phyloP scores from a whole-genome alignment of 139 green algal species.

The Closterium sp. region DNA sequence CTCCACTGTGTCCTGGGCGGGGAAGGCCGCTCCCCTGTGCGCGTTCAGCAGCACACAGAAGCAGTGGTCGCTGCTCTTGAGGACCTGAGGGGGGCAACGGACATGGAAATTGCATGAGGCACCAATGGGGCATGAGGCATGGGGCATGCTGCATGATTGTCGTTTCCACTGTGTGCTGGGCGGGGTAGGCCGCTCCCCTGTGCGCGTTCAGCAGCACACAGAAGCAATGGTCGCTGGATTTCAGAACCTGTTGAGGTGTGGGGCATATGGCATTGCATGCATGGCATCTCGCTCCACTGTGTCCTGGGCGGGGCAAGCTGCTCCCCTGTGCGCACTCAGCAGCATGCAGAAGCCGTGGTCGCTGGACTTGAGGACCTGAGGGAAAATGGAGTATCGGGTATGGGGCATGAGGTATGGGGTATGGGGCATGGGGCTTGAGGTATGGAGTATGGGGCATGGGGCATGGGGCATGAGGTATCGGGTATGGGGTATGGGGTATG shows the following conservation, averaged over 20 bases:
- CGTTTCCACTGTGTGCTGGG: too few relatives aligned
- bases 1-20: slow-evolving; percentile 8
- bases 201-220: slow-evolving; percentile 64
- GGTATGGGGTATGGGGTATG: not conserved
- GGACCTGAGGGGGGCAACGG: too few relatives aligned
- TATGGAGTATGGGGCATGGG: not conserved
- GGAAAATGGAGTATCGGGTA: not conserved
- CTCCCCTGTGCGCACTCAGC: slow-evolving; percentile 54
- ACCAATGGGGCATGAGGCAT: not conserved
- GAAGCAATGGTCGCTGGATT: slow-evolving; percentile 60
- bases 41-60: slow-evolving; percentile 68
- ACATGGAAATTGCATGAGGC: not conserved
- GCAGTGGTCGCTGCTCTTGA: slow-evolving; percentile 61
- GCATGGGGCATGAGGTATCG: not conserved
- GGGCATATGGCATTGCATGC: not conserved
- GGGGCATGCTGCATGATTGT: not conserved
- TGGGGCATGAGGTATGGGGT: not conserved
- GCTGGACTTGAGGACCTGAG: slow-evolving; percentile 51
- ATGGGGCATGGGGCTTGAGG: not conserved
- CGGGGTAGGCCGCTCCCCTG: slow-evolving; percentile 3
- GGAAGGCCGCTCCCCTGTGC: slow-evolving; percentile 28
- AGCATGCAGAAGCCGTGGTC: slow-evolving; percentile 68
- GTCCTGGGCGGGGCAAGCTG: too few relatives aligned
- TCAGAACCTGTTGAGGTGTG: slow-evolving; percentile 46
- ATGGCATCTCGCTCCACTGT: too few relatives aligned